Evolutionary conservation across 1,284 basidiomycete genomes (phyloP).

Genomic region (Sporisorium iseilematis-ciliati): DNA sequence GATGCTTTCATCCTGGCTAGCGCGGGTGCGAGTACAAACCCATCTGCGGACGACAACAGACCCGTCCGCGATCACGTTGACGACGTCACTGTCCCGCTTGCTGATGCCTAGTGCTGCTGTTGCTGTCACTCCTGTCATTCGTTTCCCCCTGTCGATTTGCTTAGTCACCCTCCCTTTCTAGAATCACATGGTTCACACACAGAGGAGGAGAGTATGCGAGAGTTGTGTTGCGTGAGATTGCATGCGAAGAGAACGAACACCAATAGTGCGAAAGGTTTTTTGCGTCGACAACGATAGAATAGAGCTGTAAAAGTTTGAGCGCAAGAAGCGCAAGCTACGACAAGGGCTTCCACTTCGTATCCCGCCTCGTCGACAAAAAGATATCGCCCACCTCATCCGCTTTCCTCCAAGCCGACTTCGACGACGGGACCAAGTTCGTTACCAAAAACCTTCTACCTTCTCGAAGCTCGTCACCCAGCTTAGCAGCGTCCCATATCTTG

Average conservation of each 20-base stretch:
- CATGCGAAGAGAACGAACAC: neutral
- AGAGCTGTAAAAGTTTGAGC: too few species aligned
- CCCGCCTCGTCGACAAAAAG: slow-evolving; percentile 76
- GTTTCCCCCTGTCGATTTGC: neutral
- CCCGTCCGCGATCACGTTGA: slow-evolving; percentile 21
- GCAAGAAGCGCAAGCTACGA: slow-evolving; percentile 1
- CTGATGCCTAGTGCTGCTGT: slow-evolving; percentile 6
- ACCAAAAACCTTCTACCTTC: slow-evolving; percentile 71
- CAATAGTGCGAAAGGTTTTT: too few species aligned
- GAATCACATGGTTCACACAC: neutral
- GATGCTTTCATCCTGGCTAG: neutral
- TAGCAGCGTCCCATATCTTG: slow-evolving; percentile 50
- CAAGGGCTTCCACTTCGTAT: slow-evolving; percentile 74
- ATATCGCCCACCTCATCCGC: slow-evolving; percentile 74
- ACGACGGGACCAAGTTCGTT: slow-evolving; percentile 77
- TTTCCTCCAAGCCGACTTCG: slow-evolving; percentile 77
- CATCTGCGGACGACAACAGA: neutral
- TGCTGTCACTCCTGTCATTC: neutral
- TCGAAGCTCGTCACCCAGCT: slow-evolving; percentile 32
- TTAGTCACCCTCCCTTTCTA: neutral
- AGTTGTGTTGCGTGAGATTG: neutral
- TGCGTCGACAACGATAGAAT: too few species aligned
- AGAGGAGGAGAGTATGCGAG: neutral
- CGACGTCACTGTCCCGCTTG: slow-evolving; percentile 17
- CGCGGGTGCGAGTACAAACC: too few species aligned